These are phyloP conservation scores for Selenicereus undatus DNA, from an alignment of 148 eudicot genomes.

Conservation along the genomic window DNA sequence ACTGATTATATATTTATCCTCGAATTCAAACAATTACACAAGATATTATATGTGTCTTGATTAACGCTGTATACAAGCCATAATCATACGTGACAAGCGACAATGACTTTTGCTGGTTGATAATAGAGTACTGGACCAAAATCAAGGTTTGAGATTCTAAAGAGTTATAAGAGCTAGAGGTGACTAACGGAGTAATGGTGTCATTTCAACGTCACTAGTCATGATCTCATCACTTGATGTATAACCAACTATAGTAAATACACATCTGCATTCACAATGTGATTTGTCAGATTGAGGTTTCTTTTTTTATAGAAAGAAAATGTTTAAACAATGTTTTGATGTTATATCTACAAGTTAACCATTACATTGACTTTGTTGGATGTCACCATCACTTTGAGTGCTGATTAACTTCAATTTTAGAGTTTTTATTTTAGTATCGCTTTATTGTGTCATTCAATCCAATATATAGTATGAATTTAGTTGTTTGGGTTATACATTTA, in stretches of 20 bases:
- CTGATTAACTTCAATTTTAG: too few species aligned
- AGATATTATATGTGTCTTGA: background rate
- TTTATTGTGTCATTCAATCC: too few species aligned
- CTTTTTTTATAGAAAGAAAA: background rate
- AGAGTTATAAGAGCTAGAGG: background rate
- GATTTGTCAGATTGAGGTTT: background rate
- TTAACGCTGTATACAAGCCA: background rate
- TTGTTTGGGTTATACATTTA: too few species aligned
- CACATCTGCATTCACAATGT: background rate
- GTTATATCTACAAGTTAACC: too few species aligned
- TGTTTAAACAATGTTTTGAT: too few species aligned
- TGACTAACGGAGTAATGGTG: background rate
- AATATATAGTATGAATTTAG: too few species aligned
- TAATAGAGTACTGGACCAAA: background rate
- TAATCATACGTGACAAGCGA: too few species aligned
- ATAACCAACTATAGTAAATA: background rate
- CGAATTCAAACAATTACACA: background rate
- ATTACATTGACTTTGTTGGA: too few species aligned
- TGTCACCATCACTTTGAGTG: too few species aligned
- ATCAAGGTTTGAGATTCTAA: background rate
- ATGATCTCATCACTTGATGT: slow-evolving; percentile 3
- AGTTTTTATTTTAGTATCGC: too few species aligned
- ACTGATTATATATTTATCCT: background rate
- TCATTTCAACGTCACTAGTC: background rate
- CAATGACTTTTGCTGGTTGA: too few species aligned